phyloP scores from a whole-genome alignment of 768 basidiomycete genomes.

The Rhizopogon sp. region DNA sequence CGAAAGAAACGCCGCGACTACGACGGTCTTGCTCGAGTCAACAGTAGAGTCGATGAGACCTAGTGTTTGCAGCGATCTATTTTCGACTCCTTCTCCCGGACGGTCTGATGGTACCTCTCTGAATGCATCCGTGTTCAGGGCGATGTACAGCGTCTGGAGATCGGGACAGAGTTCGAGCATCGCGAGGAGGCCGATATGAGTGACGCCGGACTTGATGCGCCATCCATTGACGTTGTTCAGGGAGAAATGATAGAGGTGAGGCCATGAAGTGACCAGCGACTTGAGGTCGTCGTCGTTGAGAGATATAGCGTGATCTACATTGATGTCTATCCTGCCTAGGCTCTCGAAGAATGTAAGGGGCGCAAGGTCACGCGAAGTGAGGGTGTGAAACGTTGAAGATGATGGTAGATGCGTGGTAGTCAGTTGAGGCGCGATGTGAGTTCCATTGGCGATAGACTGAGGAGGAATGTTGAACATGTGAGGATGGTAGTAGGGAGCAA shows the following conservation, averaged over 20 bases:
- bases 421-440: too few species aligned
- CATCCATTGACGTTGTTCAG: not conserved
- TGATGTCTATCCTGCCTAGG: not conserved
- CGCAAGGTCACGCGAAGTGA: not conserved
- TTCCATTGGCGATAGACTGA: too few species aligned
- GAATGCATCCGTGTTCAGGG: not conserved
- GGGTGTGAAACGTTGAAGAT: not conserved
- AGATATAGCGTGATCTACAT: not conserved
- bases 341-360: slow-evolving; percentile 1
- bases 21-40: not conserved
- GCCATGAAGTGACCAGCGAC: not conserved
- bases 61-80: not conserved
- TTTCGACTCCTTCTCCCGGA: not conserved
- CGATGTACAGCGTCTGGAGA: slow-evolving; percentile 1
- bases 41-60: not conserved
- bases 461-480: too few species aligned
- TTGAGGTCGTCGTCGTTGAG: not conserved
- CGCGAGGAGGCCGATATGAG: not conserved
- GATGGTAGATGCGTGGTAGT: not conserved
- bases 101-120: not conserved
- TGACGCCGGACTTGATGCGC: slow-evolving; percentile 1
- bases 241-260: not conserved
- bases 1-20: slow-evolving; percentile 3
- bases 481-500: too few species aligned
- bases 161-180: not conserved